A percentile compares a stretch with the other conserved stretches of the same genome.
phyloP scores from a whole-genome alignment of 2,329 filamentous ascomycete genomes.

The Ophidiomyces ophidiicola region DNA sequence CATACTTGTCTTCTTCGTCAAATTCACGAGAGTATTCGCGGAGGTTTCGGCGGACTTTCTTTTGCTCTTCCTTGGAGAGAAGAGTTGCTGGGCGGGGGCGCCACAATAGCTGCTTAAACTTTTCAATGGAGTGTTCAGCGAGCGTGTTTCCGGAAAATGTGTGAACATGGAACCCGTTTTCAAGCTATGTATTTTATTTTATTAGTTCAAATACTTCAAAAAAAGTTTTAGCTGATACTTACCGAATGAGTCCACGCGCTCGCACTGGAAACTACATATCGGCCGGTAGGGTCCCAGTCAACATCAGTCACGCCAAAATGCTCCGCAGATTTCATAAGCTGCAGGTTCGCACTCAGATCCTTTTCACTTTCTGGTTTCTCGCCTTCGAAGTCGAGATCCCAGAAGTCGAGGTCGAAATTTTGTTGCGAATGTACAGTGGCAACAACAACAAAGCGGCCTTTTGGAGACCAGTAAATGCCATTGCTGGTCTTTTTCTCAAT shows the following conservation, averaged over 20 bases:
- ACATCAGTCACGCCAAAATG: slow-evolving; percentile 97
- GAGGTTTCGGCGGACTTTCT: slow-evolving; percentile 94
- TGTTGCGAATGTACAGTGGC: slow-evolving; percentile 87
- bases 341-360: slow-evolving; percentile 85
- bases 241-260: slow-evolving; percentile 93
- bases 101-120: slow-evolving; percentile 97
- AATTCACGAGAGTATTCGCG: slow-evolving; percentile 92
- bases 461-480: slow-evolving; percentile 97
- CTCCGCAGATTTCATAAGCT: slow-evolving; percentile 84
- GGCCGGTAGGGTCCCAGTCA: slow-evolving; percentile 93
- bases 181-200: slow-evolving; percentile 58
- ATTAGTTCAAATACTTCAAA: slow-evolving; percentile 17
- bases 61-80: slow-evolving; percentile 92
- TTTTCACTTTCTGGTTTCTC: slow-evolving; percentile 90
- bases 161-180: slow-evolving; percentile 97
- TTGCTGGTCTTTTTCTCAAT: slow-evolving; percentile 99
- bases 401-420: slow-evolving; percentile 94
- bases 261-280: slow-evolving; percentile 86
- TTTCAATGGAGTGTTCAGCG: slow-evolving; percentile 82
- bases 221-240: slow-evolving; percentile 38
- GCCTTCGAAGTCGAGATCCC: slow-evolving; percentile 93
- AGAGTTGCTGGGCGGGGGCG: slow-evolving; percentile 83
- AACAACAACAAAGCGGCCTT: slow-evolving; percentile 86
- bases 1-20: slow-evolving; percentile 87
- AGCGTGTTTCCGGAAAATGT: slow-evolving; percentile 86